Conservation (phyloP, 495 filamentous ascomycete species). For the Penicillium steckii region DNA sequence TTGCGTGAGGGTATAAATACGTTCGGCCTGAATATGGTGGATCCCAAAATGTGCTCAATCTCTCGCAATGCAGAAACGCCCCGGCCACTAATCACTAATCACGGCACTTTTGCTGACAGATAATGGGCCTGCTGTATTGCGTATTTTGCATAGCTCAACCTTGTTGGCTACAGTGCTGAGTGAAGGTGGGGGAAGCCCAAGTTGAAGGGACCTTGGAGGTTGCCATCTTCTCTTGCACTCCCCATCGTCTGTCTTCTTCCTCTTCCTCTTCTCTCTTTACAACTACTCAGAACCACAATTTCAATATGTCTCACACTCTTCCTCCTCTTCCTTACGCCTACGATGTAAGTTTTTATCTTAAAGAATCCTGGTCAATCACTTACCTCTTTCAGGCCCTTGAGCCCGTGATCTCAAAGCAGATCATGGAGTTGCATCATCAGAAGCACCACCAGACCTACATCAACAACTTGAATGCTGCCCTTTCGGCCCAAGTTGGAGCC, state of each 20-base stretch:
- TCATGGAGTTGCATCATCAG: constrained; percentile 86
- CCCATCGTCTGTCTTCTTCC: background rate
- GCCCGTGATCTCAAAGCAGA: constrained; percentile 87
- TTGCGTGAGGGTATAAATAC: too few relatives aligned
- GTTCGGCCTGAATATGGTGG: constrained; percentile 3
- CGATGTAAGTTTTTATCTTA: constrained; percentile 28
- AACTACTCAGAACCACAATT: constrained; percentile 10
- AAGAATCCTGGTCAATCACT: constrained; percentile 1
- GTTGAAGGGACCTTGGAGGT: constrained; percentile 18
- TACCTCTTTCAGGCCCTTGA: constrained; percentile 65
- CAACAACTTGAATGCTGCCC: constrained; percentile 57
- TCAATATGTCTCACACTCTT: constrained; percentile 25
- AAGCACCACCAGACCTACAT: constrained; percentile 70
- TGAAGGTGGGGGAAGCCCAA: constrained; percentile 6
- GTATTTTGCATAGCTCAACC: too few relatives aligned
- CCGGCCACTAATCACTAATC: too few relatives aligned
- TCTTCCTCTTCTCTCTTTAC: background rate
- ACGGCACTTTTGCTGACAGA: too few relatives aligned
- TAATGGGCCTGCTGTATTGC: too few relatives aligned
- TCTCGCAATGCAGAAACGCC: constrained; percentile 8
- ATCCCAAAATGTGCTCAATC: constrained; percentile 23
- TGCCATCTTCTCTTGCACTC: background rate
- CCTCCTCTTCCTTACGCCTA: constrained; percentile 45
- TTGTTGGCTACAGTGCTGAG: constrained; percentile 14
- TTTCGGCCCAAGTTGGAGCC: constrained; percentile 49